Evolutionary conservation across 176 grass and related monocot genomes (phyloP).

Genomic region (maize (Zea mays)): DNA sequence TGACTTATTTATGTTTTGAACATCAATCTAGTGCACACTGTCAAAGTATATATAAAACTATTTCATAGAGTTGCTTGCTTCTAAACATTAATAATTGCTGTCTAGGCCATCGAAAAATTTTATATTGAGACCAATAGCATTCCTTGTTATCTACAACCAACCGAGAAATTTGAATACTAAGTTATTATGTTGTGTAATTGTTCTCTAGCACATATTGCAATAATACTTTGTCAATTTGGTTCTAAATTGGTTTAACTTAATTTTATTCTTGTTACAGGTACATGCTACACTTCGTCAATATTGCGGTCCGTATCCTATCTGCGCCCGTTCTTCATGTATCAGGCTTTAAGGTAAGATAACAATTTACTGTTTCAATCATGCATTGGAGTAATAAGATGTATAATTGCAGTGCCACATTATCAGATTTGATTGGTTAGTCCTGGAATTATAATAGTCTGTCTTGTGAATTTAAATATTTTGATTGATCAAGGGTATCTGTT

Average conservation of each 20-base stretch:
- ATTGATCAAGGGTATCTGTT: conserved; percentile 12
- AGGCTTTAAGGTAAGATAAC: conserved; percentile 88
- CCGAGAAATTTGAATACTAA: neutral
- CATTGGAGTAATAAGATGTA: conserved; percentile 10
- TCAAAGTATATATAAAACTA: conserved; percentile 7
- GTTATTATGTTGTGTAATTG: neutral
- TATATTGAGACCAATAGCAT: conserved; percentile 8
- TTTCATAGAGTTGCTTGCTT: conserved; percentile 16
- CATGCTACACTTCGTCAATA: conserved; percentile 78
- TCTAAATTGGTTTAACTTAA: conserved; percentile 20
- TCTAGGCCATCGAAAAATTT: conserved; percentile 11
- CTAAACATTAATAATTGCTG: neutral
- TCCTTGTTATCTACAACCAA: conserved; percentile 13
- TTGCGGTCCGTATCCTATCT: conserved; percentile 73
- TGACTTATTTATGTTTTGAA: conserved; percentile 18
- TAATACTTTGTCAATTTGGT: conserved; percentile 17
- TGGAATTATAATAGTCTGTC: neutral
- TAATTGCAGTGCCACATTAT: neutral
- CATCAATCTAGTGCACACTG: neutral
- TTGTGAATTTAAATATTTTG: conserved; percentile 31
- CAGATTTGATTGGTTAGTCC: conserved; percentile 8
- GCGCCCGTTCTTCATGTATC: conserved; percentile 88
- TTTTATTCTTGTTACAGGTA: conserved; percentile 57
- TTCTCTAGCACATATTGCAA: conserved; percentile 13
- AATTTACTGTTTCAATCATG: neutral